Evolutionary conservation across 352 stramenopile species (phyloP).

Genomic region (Elongisporangium anandrum): DNA sequence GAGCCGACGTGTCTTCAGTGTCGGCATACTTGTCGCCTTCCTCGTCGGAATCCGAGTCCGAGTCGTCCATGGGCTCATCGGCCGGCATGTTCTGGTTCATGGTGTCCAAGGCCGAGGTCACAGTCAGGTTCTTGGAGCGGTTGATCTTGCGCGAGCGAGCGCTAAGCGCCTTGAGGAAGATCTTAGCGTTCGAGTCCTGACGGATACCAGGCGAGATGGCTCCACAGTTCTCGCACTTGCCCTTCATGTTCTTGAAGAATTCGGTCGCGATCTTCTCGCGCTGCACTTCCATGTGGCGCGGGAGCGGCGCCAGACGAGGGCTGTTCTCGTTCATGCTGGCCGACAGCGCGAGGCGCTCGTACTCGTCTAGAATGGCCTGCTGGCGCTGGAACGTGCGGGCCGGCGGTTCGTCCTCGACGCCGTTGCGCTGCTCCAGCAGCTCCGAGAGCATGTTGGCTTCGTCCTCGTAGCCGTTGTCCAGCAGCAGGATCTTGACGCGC

Average conservation of each 20-base stretch:
- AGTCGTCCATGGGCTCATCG: slow-evolving; percentile 36
- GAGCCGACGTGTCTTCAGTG: slow-evolving; percentile 59
- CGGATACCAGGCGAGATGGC: slow-evolving; percentile 94
- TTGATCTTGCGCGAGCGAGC: slow-evolving; percentile 77
- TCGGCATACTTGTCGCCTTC: slow-evolving; percentile 47
- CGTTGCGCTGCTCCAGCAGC: slow-evolving; percentile 84
- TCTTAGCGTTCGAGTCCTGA: slow-evolving; percentile 97
- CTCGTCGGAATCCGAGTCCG: slow-evolving; percentile 77
- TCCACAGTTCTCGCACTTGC: slow-evolving; percentile 97
- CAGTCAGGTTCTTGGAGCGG: slow-evolving; percentile 76
- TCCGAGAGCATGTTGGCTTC: slow-evolving; percentile 74
- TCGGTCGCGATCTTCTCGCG: slow-evolving; percentile 80
- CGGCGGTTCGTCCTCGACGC: slow-evolving; percentile 75
- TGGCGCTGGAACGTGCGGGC: slow-evolving; percentile 72
- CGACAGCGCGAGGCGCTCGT: slow-evolving; percentile 82
- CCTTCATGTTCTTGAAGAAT: slow-evolving; percentile 91
- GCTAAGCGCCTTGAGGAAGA: slow-evolving; percentile 94
- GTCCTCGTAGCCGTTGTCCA: slow-evolving; percentile 86
- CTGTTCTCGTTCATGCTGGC: slow-evolving; percentile 19
- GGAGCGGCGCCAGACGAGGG: slow-evolving; percentile 33
- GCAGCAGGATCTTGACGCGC: slow-evolving; percentile 89
- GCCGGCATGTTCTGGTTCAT: slow-evolving; percentile 69
- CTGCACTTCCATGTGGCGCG: slow-evolving; percentile 63
- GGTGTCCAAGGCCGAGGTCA: slow-evolving; percentile 78
- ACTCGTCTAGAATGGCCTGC: slow-evolving; percentile 87